Percentiles rank a stretch among this genome's conserved stretches.
phyloP scores from a whole-genome alignment of 148 eudicot species.

The Heliosperma pusillum region DNA sequence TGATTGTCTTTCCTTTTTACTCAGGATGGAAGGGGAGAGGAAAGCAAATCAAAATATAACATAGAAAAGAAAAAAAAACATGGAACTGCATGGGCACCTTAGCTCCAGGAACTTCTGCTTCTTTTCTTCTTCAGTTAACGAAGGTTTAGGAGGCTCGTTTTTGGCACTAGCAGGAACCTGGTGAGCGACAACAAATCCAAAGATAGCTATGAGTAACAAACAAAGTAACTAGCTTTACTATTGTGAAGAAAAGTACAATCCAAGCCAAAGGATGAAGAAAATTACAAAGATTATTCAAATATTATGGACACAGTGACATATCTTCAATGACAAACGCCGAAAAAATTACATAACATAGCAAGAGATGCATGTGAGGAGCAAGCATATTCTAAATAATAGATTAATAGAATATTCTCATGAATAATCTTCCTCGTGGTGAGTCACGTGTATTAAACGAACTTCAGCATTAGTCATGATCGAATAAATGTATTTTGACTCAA shows the following conservation, averaged over 20 bases:
- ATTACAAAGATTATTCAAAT: not conserved
- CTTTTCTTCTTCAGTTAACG: conserved; percentile 87
- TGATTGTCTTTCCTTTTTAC: not conserved
- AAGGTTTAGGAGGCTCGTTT: conserved; percentile 58
- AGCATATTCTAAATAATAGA: not conserved
- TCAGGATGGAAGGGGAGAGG: not conserved
- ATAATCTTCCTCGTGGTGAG: not conserved
- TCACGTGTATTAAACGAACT: not conserved
- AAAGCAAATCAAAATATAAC: not conserved
- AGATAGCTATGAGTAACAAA: not conserved
- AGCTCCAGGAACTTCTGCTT: conserved; percentile 73
- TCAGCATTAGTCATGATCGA: not conserved
- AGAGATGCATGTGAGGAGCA: not conserved
- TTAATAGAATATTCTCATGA: too few relatives aligned
- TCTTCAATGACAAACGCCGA: not conserved
- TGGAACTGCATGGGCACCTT: conserved; percentile 38
- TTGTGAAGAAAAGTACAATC: not conserved
- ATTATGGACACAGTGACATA: not conserved
- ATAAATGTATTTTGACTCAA: not conserved
- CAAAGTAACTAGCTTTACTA: not conserved
- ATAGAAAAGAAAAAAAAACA: not conserved
- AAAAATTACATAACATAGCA: not conserved
- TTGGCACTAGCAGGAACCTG: conserved; percentile 66
- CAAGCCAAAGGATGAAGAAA: not conserved
- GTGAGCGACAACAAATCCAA: not conserved